These are phyloP conservation scores for Penicillium sp. DNA, from an alignment of 2,329 filamentous ascomycete genomes.

Conservation along the genomic window DNA sequence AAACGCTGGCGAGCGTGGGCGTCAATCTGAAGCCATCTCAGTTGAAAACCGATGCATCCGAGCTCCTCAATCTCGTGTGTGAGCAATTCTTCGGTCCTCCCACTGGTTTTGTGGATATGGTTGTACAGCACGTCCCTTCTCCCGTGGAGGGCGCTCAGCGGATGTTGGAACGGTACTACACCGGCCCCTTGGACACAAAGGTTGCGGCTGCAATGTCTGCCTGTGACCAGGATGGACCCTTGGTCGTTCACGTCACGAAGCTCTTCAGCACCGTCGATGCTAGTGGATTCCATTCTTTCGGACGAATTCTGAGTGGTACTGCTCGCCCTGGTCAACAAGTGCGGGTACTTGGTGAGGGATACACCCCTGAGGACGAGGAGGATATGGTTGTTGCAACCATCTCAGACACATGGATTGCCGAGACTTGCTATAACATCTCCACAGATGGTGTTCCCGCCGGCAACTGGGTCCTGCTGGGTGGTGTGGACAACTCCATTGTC, in stretches of 20 bases:
- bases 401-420: constrained; percentile 82
- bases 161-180: constrained; percentile 85
- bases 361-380: constrained; percentile 95
- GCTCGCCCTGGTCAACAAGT: constrained; percentile 80
- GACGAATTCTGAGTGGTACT: constrained; percentile 89
- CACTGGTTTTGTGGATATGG: constrained; percentile 92
- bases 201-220: constrained; percentile 75
- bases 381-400: constrained; percentile 91
- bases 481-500: constrained; percentile 96
- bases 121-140: constrained; percentile 85
- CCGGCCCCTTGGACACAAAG: constrained; percentile 80
- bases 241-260: constrained; percentile 92
- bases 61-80: constrained; percentile 84
- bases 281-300: constrained; percentile 86
- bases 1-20: constrained; percentile 74
- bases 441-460: constrained; percentile 91
- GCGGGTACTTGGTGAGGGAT: constrained; percentile 89
- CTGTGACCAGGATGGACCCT: constrained; percentile 85
- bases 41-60: constrained; percentile 85
- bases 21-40: constrained; percentile 90
- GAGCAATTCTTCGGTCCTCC: constrained; percentile 94
- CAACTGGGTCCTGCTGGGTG: constrained; percentile 87
- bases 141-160: constrained; percentile 75
- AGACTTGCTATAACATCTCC: constrained; percentile 89
- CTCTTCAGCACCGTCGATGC: constrained; percentile 88